Conservation (phyloP, 2,329 filamentous ascomycete genomes). For the Cladophialophora psammophila region DNA sequence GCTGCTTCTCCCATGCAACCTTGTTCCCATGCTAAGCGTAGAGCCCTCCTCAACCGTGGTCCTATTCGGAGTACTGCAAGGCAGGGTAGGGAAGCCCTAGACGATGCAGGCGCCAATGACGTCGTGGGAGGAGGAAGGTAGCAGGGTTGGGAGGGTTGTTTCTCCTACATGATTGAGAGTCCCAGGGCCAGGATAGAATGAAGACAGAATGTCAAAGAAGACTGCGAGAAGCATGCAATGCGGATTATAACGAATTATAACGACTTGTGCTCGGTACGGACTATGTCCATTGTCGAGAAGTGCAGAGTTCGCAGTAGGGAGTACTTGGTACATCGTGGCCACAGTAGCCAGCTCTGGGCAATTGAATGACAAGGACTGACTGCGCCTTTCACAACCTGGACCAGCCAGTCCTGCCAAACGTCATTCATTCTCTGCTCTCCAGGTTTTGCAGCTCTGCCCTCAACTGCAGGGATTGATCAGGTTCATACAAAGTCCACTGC, state of each 20-base stretch:
- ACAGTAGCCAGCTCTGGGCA: neutral
- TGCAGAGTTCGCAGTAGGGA: neutral
- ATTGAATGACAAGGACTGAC: neutral
- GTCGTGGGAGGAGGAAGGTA: neutral
- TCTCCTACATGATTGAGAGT: neutral
- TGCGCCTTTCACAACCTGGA: neutral
- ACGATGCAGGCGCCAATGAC: neutral
- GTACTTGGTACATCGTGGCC: neutral
- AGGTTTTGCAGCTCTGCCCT: neutral
- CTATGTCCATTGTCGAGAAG: neutral
- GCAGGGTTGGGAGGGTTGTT: neutral
- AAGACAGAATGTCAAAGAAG: neutral
- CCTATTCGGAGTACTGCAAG: neutral
- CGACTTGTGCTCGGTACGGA: too few species aligned
- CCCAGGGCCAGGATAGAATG: neutral
- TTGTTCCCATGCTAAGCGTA: conserved; percentile 2
- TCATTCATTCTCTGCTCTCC: neutral
- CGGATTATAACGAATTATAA: too few species aligned
- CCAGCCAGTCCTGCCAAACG: neutral
- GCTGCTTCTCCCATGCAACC: neutral
- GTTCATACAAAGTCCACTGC: neutral
- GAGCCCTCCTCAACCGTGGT: neutral
- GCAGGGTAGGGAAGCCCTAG: neutral
- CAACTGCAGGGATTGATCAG: neutral
- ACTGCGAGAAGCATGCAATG: neutral